Evolutionary conservation across 257 asterid species (phyloP), one percentile per base, ranked within the genome.

Genomic region (Solanum rostratum): DNA sequence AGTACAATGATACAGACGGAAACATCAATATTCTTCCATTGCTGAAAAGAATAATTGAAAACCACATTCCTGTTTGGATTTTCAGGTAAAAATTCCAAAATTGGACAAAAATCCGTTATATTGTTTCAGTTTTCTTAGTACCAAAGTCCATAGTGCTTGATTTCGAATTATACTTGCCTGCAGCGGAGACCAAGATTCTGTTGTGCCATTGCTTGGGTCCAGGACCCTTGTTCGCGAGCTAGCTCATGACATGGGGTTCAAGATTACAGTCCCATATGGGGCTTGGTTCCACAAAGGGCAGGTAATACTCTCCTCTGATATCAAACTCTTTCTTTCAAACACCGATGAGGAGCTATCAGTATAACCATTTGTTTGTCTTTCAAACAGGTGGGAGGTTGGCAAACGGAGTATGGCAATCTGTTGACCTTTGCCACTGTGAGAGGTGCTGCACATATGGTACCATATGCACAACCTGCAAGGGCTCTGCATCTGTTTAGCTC

Each of bases 161-260:
- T 54, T 59, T 5, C 18, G 14, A 82, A 50, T 55, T 14, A 4
- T 59, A 5, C 22, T 9, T 49, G 0, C 30, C 59, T 81, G 16
- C 95, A 97, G 99, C 54, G 99, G 99, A 18, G 98, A 97, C 91
- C 99, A 97, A 92, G 99, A 97, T 90, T 94, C 99, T 18, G 99
- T 97, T 2, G 98, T 95, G 6, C 98, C 99, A 39, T 88, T 97
- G 86, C 93, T 97, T 80, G 98, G 99, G 3, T 93, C 99, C 0
- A 91, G 99, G 41, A 93, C 98, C 18, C 96, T 97, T 70, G 96
- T 94, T 20, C 97, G 97, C 4, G 98, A 95, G 87, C 96, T 95
- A 46, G 98, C 98, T 81, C 91, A 91, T 22, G 97, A 94, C 86
- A 84, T 97, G 81, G 53, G 88, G 62, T 91, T 91, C 89, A 80